Evolutionary conservation across 495 filamentous ascomycete genomes (phyloP), one percentile per base, ranked within the genome.

Genomic region (Talaromyces trachyspermus): DNA sequence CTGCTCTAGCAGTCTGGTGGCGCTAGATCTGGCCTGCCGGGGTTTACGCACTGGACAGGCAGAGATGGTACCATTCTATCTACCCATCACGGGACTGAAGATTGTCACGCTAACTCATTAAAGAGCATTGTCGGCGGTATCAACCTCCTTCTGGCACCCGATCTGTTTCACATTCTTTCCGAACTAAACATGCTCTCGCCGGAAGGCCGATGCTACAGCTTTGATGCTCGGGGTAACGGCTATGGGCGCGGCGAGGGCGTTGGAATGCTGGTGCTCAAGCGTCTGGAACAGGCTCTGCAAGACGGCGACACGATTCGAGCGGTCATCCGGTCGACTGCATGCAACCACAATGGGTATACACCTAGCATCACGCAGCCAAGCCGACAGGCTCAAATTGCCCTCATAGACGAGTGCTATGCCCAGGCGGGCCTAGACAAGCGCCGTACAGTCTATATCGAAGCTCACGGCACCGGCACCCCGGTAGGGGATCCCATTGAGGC

Each of bases 1-100:
- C 0, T 78, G 75, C 51, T 76, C 73, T 3, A 62, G 61, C 8
- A 68, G 64, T 6, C 47, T 77, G 26, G 58, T 60, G 2, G 72
- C 69, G 0, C 39, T 77, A 1, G 60, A 77, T 44, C 54, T 65
- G 38, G 39, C 65, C 61, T 2, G 33, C 14, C 10, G 7, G 14
- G 33, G 19, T 6, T 44, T 61, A 59, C 0, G 64, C 68, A 1
- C 57, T 58, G 11, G 77, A 79, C 49, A 75, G 14, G 7, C 33
- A 12, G 14, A 37, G 14, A 37, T 37, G 33, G 33, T 37, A 37
- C 29, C 14, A 10, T 32, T 2, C 14, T 9, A 10, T n/a, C 29
- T 42, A 50, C 18, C 49, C 54, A 35, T 57, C 53, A 50, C 50
- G 74, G 7, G 10, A 37, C 19, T 37, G 7, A 15, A 17, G 4